Conservation (phyloP, 179 eudicot species). For the Silene coronaria region DNA sequence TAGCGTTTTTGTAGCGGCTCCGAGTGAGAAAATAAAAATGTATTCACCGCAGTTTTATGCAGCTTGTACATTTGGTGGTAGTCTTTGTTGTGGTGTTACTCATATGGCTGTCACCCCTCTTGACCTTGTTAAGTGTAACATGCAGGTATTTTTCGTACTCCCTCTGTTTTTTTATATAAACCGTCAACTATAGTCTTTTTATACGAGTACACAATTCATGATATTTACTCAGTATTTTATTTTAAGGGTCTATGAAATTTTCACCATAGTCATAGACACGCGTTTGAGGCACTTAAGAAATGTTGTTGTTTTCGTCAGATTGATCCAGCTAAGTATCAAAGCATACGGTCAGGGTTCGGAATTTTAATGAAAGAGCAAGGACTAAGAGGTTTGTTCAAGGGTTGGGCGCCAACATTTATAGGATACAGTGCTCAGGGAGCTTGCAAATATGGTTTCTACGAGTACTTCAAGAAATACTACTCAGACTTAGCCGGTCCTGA, state of each 20-base stretch:
- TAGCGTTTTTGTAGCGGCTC: slow-evolving; percentile 22
- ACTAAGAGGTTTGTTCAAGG: slow-evolving; percentile 53
- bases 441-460: slow-evolving; percentile 60
- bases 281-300: neutral
- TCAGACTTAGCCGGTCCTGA: slow-evolving; percentile 76
- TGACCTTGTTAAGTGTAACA: slow-evolving; percentile 75
- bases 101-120: slow-evolving; percentile 75
- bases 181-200: too few species aligned
- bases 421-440: slow-evolving; percentile 90
- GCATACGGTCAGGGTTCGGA: slow-evolving; percentile 50
- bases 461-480: slow-evolving; percentile 71
- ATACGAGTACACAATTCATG: too few species aligned
- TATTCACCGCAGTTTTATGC: slow-evolving; percentile 57
- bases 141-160: slow-evolving; percentile 45
- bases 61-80: slow-evolving; percentile 57
- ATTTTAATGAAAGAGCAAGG: slow-evolving; percentile 63
- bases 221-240: too few species aligned
- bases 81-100: slow-evolving; percentile 56
- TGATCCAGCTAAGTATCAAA: slow-evolving; percentile 66
- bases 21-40: slow-evolving; percentile 53
- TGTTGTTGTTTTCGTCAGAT: slow-evolving; percentile 39
- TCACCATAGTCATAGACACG: too few species aligned
- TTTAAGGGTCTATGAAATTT: too few species aligned
- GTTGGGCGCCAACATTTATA: slow-evolving; percentile 74
- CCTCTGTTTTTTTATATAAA: too few species aligned